Evolutionary conservation across 1,284 basidiomycete genomes (phyloP).

Genomic region (Cutaneotrichosporon curvatum): DNA sequence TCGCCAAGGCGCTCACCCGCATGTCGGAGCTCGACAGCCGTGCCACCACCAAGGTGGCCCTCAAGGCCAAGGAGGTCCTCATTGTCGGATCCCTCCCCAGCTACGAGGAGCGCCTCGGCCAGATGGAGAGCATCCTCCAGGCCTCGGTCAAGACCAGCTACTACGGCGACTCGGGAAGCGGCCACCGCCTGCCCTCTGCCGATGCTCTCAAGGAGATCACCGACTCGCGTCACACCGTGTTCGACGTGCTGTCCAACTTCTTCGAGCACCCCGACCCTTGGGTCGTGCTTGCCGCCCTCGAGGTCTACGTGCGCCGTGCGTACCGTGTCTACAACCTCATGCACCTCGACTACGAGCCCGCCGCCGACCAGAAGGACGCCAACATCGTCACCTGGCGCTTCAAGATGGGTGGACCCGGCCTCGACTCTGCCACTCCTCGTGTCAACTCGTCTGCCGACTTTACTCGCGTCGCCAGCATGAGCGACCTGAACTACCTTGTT

Average conservation of each 20-base stretch:
- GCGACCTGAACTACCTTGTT: slow-evolving; percentile 86
- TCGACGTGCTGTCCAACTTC: slow-evolving; percentile 93
- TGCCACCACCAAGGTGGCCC: slow-evolving; percentile 76
- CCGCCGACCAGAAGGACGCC: slow-evolving; percentile 73
- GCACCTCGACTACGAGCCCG: slow-evolving; percentile 88
- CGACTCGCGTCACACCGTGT: slow-evolving; percentile 94
- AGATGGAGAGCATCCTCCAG: slow-evolving; percentile 92
- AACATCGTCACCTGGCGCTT: slow-evolving; percentile 85
- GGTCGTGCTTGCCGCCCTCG: slow-evolving; percentile 84
- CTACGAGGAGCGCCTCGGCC: slow-evolving; percentile 83
- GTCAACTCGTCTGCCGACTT: slow-evolving; percentile 51
- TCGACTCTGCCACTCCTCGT: slow-evolving; percentile 75
- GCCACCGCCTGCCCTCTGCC: slow-evolving; percentile 64
- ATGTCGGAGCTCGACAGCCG: slow-evolving; percentile 69
- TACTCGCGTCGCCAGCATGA: slow-evolving; percentile 73
- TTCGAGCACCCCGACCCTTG: slow-evolving; percentile 80
- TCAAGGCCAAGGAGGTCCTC: slow-evolving; percentile 96
- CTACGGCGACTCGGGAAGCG: slow-evolving; percentile 76
- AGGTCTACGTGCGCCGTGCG: slow-evolving; percentile 84
- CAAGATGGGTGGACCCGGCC: slow-evolving; percentile 71
- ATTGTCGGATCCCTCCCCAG: slow-evolving; percentile 95
- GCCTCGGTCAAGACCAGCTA: slow-evolving; percentile 75
- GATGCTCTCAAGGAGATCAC: slow-evolving; percentile 88
- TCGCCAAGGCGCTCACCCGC: slow-evolving; percentile 39
- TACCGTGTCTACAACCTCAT: slow-evolving; percentile 92